These are phyloP conservation scores for Ceriops tagal DNA, from an alignment of 345 rosid genomes.

Conservation along the genomic window DNA sequence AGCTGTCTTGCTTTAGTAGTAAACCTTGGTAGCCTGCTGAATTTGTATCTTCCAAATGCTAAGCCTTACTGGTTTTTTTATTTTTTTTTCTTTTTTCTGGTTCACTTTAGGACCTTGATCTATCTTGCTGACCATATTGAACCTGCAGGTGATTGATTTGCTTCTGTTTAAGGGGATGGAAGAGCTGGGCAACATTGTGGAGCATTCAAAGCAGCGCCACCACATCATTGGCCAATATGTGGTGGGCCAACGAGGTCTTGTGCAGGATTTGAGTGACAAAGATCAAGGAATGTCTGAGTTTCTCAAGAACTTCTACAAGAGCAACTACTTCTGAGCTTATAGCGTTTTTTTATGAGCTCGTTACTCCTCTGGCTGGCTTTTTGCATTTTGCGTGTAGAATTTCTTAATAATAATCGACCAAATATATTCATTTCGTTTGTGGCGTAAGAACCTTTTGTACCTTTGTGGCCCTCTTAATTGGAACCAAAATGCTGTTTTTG, in stretches of 20 bases:
- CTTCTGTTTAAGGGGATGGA: slow-evolving; percentile 92
- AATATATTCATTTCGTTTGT: slow-evolving; percentile 3
- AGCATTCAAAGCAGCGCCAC: slow-evolving; percentile 99
- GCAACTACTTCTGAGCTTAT: slow-evolving; percentile 67
- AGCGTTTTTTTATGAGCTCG: background rate
- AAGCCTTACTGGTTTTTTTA: background rate
- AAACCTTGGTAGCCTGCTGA: background rate
- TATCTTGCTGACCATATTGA: background rate
- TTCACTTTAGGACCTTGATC: background rate
- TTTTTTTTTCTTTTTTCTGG: background rate
- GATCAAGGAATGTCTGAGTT: slow-evolving; percentile 71
- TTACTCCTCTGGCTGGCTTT: background rate
- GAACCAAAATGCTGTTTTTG: slow-evolving; percentile 6
- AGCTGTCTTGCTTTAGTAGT: too few species aligned
- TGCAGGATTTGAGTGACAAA: slow-evolving; percentile 61
- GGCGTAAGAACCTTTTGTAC: slow-evolving; percentile 8
- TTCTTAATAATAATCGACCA: slow-evolving; percentile 31
- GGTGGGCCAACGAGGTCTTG: slow-evolving; percentile 58
- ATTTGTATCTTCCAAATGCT: background rate
- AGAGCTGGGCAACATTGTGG: slow-evolving; percentile 71
- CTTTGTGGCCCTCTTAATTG: slow-evolving; percentile 1
- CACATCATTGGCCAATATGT: slow-evolving; percentile 93
- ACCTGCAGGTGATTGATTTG: slow-evolving; percentile 83
- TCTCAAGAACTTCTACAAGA: slow-evolving; percentile 79
- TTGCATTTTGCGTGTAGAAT: slow-evolving; percentile 7